Conservation (phyloP, 2,329 filamentous ascomycete species). For the Epichloe sp. region DNA sequence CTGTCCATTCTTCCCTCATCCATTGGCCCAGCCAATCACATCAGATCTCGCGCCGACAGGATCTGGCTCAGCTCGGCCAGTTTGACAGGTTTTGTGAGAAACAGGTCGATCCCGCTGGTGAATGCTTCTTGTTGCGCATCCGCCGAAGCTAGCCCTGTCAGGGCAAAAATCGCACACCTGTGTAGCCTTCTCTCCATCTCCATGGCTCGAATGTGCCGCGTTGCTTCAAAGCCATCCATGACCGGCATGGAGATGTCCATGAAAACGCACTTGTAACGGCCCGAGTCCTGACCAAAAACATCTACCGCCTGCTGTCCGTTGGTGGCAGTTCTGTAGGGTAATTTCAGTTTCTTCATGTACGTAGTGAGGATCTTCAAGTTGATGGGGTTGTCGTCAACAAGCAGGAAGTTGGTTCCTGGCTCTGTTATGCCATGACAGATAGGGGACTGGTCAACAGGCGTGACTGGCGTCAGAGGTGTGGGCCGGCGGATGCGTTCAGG, state of each 20-base stretch:
- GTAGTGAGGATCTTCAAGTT: slow-evolving; percentile 19
- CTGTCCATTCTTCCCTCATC: not conserved
- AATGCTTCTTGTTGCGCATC: slow-evolving; percentile 36
- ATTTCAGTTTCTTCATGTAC: slow-evolving; percentile 16
- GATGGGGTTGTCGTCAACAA: slow-evolving; percentile 26
- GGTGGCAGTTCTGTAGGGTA: slow-evolving; percentile 10
- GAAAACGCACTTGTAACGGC: slow-evolving; percentile 14
- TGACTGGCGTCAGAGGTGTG: not conserved
- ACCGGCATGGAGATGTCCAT: slow-evolving; percentile 42
- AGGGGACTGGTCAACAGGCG: not conserved
- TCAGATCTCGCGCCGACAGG: slow-evolving; percentile 1
- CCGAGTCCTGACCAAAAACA: slow-evolving; percentile 8
- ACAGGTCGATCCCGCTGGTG: slow-evolving; percentile 36
- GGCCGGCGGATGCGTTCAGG: slow-evolving; percentile 2
- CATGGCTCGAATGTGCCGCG: slow-evolving; percentile 26
- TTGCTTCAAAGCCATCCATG: slow-evolving; percentile 35
- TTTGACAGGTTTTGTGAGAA: slow-evolving; percentile 38
- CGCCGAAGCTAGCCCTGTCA: slow-evolving; percentile 35
- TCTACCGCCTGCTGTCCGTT: slow-evolving; percentile 18
- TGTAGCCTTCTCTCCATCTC: slow-evolving; percentile 1
- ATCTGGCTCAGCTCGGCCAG: slow-evolving; percentile 20
- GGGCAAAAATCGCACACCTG: slow-evolving; percentile 28
- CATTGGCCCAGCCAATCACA: not conserved
- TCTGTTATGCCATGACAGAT: not conserved
- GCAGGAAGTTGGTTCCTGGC: slow-evolving; percentile 6